These are phyloP conservation scores for Alternaria incomplexa DNA, from an alignment of 2,329 filamentous ascomycete genomes.

Conservation along the genomic window DNA sequence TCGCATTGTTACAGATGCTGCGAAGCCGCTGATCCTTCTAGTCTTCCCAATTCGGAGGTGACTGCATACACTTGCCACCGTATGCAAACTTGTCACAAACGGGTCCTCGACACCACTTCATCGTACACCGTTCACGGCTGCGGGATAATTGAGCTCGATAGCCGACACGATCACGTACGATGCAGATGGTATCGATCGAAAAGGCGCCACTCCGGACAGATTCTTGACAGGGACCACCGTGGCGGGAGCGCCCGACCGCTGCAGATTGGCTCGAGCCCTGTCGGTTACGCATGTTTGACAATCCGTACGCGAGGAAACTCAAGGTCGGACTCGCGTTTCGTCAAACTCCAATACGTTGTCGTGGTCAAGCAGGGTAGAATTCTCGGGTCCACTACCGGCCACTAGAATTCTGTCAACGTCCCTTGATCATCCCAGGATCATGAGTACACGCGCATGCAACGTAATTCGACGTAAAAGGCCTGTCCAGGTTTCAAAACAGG, in stretches of 20 bases:
- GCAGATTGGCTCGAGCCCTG: neutral
- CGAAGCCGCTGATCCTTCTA: neutral
- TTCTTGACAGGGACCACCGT: conserved; percentile 4
- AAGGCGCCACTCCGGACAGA: neutral
- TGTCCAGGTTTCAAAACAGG: neutral
- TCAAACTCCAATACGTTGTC: neutral
- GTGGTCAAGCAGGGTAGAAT: neutral
- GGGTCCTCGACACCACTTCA: neutral
- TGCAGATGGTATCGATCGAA: neutral
- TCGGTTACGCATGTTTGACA: neutral
- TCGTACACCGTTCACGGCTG: neutral
- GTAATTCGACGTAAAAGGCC: neutral
- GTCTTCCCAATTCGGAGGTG: conserved; percentile 2
- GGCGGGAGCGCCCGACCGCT: conserved; percentile 5
- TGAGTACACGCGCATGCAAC: neutral
- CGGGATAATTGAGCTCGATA: neutral
- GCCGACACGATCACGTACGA: neutral
- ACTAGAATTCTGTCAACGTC: neutral
- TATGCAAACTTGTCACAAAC: neutral
- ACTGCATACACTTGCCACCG: neutral
- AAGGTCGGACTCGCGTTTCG: neutral
- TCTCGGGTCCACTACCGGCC: neutral
- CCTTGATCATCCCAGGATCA: neutral
- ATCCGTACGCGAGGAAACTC: neutral
- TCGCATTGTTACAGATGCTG: neutral